Base-by-base conservation (phyloP, 495 filamentous ascomycete genomes). In the Penicillium desertorum region DNA sequence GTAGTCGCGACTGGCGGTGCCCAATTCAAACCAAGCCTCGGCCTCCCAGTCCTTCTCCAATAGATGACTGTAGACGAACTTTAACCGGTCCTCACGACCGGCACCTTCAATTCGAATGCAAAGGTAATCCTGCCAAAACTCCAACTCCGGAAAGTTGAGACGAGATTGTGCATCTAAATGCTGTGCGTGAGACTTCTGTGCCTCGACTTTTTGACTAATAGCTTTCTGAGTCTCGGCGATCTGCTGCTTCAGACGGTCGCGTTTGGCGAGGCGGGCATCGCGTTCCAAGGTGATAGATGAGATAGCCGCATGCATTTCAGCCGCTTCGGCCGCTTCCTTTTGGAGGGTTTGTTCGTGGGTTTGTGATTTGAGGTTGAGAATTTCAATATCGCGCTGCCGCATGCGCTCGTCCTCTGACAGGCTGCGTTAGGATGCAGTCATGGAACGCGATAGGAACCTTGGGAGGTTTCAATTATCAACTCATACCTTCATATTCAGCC, bases 111-210 rank as follows among this genome's bases (percentile, higher is more conserved):
- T 93, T 49, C 88, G 79, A 75, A 98, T 64, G 56, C 93, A 88
- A 58, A 98, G 76, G 69, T 91, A 91, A 54, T 89, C 87, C 66
- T 95, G 86, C 95, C 95, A 98, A 71, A 98, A 98, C 39, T 91
- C 87, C 39, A 98, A 79, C 71, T 98, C 94, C 3, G 94, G 94
- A 43, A 87, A 81, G 71, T 98, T 96, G 58, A 89, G 87, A 42
- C 90, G 82, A 36, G 87, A 80, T 72, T 97, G 93, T 29, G 85
- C 79, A 67, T 95, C 88, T 25, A 92, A 66, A 58, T 88, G 81
- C 49, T 83, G 80, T 23, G 82, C 77, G 59, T 88, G 80, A 49
- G 75, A 75, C 56, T 82, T 80, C 68, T 88, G 86, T 14, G 84
- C 82, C 52, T 86, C 81, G 3, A 83, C 58, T 46, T 78, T 81